phyloP scores from a whole-genome alignment of 2,329 filamentous ascomycete species.

The Calonectria pauciramosa region DNA sequence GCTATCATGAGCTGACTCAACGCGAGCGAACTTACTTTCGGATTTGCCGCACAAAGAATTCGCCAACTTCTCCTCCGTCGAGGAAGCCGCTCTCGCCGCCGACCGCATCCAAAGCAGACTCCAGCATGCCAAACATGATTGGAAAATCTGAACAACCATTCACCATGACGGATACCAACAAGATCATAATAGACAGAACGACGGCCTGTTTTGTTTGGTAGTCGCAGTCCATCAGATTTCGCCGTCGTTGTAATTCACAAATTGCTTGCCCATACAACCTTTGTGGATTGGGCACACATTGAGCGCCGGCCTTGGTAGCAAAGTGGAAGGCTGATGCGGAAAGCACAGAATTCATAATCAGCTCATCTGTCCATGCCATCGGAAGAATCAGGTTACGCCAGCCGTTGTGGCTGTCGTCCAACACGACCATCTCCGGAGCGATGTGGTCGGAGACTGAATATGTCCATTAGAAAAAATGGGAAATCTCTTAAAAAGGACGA shows the following conservation, averaged over 20 bases:
- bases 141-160: constrained; percentile 44
- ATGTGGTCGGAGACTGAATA: constrained; percentile 36
- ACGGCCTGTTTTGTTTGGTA: constrained; percentile 30
- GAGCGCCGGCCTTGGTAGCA: neutral
- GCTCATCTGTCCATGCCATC: constrained; percentile 30
- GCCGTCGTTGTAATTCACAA: constrained; percentile 23
- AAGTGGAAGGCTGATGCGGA: constrained; percentile 45
- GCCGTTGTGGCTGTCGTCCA: constrained; percentile 40
- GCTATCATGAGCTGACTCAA: constrained; percentile 62
- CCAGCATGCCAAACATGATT: constrained; percentile 42
- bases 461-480: neutral
- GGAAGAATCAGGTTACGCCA: constrained; percentile 40
- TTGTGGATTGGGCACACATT: constrained; percentile 11
- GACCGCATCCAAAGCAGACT: constrained; percentile 39
- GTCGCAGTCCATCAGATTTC: constrained; percentile 26
- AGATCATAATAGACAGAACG: constrained; percentile 38
- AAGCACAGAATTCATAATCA: constrained; percentile 44
- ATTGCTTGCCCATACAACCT: constrained; percentile 32
- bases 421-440: constrained; percentile 37
- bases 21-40: constrained; percentile 31
- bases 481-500: too few species aligned
- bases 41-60: constrained; percentile 38
- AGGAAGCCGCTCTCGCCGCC: constrained; percentile 32
- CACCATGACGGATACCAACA: constrained; percentile 43
- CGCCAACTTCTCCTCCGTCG: constrained; percentile 21